Conservation (phyloP, 2,329 filamentous ascomycete species). For the Onygenales sp. region DNA sequence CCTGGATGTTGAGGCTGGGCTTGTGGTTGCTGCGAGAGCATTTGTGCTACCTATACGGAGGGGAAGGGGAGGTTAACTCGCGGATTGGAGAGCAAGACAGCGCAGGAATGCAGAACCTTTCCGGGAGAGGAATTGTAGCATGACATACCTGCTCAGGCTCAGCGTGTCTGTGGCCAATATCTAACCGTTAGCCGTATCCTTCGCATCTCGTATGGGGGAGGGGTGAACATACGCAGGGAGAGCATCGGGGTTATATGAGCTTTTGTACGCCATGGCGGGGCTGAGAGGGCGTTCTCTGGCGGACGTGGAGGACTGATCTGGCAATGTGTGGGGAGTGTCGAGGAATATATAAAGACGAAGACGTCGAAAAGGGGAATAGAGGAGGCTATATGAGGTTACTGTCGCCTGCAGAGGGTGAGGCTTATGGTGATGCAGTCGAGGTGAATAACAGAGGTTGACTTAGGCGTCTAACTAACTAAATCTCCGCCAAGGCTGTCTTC, state of each 20-base stretch:
- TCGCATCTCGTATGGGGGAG: neutral
- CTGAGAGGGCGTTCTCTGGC: neutral
- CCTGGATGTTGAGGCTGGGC: slow-evolving; percentile 7
- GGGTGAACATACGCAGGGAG: slow-evolving; percentile 66
- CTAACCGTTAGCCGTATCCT: neutral
- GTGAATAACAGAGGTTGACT: too few relatives aligned
- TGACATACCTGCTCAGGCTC: slow-evolving; percentile 59
- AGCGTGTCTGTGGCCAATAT: slow-evolving; percentile 48
- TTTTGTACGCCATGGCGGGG: slow-evolving; percentile 78
- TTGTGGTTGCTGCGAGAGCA: slow-evolving; percentile 27
- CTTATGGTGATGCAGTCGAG: too few relatives aligned
- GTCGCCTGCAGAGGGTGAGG: too few relatives aligned
- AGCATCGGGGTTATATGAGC: slow-evolving; percentile 85
- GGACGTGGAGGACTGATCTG: too few relatives aligned
- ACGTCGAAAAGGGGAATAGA: too few relatives aligned
- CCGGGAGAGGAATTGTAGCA: neutral
- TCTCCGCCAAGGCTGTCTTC: too few relatives aligned
- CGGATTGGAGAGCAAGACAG: neutral
- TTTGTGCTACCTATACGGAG: slow-evolving; percentile 33
- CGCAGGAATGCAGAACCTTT: neutral
- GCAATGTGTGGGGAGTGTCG: too few relatives aligned
- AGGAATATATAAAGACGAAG: too few relatives aligned
- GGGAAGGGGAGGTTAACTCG: neutral
- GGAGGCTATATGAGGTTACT: too few relatives aligned
- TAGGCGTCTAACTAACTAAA: too few relatives aligned